phyloP scores from a whole-genome alignment of 2,329 filamentous ascomycete genomes.

The Metarhizium rileyi region DNA sequence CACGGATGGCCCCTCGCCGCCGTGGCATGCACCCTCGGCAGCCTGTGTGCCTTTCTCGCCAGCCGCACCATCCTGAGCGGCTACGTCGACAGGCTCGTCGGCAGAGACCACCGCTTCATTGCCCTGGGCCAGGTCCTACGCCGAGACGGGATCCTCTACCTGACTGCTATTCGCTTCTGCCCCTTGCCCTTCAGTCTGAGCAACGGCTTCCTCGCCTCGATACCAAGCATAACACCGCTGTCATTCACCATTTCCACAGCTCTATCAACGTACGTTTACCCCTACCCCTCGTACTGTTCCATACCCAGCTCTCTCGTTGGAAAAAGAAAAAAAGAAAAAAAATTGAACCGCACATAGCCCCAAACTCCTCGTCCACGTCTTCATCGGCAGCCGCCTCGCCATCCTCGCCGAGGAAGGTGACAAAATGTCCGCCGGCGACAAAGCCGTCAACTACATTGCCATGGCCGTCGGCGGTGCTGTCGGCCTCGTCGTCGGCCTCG shows the following conservation, averaged over 20 bases:
- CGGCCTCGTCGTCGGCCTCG: conserved; percentile 66
- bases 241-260: conserved; percentile 77
- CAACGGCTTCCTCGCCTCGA: conserved; percentile 89
- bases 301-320: no score
- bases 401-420: conserved; percentile 74
- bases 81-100: conserved; percentile 73
- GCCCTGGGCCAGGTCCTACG: conserved; percentile 82
- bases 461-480: conserved; percentile 64
- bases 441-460: conserved; percentile 72
- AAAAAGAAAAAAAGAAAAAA: no score
- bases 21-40: conserved; percentile 67
- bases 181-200: conserved; percentile 87
- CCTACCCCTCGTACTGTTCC: background rate
- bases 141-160: conserved; percentile 77
- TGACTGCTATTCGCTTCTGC: conserved; percentile 87
- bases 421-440: conserved; percentile 70
- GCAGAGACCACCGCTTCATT: conserved; percentile 76
- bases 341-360: no score
- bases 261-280: conserved; percentile 46
- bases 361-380: conserved; percentile 85
- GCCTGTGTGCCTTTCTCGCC: conserved; percentile 68
- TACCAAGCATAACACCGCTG: conserved; percentile 71
- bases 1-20: conserved; percentile 76
- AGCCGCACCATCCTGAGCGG: conserved; percentile 68
- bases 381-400: conserved; percentile 78